Evolutionary conservation across 345 rosid genomes (phyloP).

Genomic region (Zanthoxylum bungeanum): DNA sequence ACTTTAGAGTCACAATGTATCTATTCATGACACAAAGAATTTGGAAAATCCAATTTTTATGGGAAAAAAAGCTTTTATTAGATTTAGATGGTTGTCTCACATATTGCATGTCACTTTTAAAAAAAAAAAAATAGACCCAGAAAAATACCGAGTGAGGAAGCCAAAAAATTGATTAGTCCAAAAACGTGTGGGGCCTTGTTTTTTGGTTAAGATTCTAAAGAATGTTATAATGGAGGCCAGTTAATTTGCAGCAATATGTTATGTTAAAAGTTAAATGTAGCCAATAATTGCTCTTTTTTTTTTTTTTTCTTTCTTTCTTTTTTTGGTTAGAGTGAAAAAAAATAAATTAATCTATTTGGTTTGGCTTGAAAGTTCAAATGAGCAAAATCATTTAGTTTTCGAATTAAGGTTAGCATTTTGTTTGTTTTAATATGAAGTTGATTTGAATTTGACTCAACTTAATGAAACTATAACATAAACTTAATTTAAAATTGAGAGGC

Average conservation of each 20-base stretch:
- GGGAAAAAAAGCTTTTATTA: neutral
- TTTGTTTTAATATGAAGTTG: too few relatives aligned
- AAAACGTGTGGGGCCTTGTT: conserved; percentile 4
- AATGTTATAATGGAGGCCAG: neutral
- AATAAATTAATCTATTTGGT: neutral
- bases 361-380: neutral
- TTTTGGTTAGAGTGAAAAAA: too few relatives aligned
- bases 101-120: conserved; percentile 8
- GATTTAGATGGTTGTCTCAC: conserved; percentile 4
- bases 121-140: neutral
- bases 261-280: neutral
- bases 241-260: neutral
- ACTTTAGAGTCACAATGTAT: conserved; percentile 1
- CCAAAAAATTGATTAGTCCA: too few relatives aligned
- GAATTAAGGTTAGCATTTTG: too few relatives aligned
- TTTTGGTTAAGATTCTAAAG: neutral
- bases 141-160: neutral
- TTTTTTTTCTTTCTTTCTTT: too few relatives aligned
- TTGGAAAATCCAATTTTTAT: neutral
- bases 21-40: neutral
- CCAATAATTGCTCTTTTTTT: neutral
- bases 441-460: too few relatives aligned
- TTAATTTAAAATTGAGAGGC: too few relatives aligned
- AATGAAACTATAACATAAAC: too few relatives aligned
- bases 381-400: too few relatives aligned